phyloP scores from a whole-genome alignment of 176 grass and related monocot genomes.

The Musa itinerans region DNA sequence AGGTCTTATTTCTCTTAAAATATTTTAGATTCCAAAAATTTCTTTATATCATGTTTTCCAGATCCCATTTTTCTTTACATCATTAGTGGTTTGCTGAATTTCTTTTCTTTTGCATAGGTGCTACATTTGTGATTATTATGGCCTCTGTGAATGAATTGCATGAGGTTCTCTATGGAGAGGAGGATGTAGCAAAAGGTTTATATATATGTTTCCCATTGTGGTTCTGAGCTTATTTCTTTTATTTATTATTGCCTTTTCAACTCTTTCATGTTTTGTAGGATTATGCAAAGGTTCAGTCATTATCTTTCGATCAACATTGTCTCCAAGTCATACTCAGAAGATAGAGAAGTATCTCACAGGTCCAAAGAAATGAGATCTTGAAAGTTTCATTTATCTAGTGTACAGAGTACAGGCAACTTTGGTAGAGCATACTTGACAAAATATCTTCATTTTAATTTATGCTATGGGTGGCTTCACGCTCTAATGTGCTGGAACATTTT shows the following conservation, averaged over 20 bases:
- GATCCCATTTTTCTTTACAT: not conserved
- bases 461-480: no score
- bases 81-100: not conserved
- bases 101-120: conserved; percentile 1
- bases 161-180: not conserved
- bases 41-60: not conserved
- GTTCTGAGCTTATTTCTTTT: conserved; percentile 1
- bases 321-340: conserved; percentile 44
- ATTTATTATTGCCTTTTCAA: not conserved
- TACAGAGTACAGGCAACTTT: not conserved
- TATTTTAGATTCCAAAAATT: no score
- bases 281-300: conserved; percentile 36
- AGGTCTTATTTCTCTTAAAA: no score
- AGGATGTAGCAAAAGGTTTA: conserved; percentile 24
- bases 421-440: not conserved
- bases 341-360: conserved; percentile 56
- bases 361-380: conserved; percentile 15
- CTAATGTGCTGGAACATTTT: no score
- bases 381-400: not conserved
- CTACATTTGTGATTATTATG: conserved; percentile 1
- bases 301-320: conserved; percentile 43
- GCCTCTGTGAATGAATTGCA: conserved; percentile 1
- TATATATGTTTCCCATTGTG: not conserved
- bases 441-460: not conserved
- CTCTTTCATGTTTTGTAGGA: conserved; percentile 32